Conservation (phyloP, 2,329 filamentous ascomycete species). For the Apiospora malaysiana region DNA sequence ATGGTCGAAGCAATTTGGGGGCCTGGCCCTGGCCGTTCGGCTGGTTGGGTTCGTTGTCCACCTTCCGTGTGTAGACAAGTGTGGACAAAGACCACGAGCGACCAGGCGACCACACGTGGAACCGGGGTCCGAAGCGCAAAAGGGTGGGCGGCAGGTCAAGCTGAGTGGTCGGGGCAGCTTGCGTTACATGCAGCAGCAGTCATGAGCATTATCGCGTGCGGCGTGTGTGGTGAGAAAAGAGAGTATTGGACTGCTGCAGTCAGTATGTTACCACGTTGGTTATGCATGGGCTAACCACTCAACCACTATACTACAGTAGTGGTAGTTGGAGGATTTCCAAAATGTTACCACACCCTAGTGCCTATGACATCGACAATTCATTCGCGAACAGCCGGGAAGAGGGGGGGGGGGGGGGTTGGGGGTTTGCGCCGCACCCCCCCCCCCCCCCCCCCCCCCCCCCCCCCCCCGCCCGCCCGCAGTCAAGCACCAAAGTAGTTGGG, state of each 20-base stretch:
- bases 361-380: neutral
- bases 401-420: no score
- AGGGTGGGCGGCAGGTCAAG: neutral
- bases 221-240: neutral
- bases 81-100: neutral
- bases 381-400: neutral
- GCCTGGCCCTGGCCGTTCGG: no score
- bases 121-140: constrained; percentile 1
- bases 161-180: neutral
- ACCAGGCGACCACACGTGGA: constrained; percentile 5
- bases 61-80: neutral
- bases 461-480: no score
- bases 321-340: neutral
- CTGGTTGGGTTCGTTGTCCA: no score
- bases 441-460: no score
- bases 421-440: no score
- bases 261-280: neutral
- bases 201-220: neutral
- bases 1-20: constrained; percentile 1
- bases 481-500: neutral
- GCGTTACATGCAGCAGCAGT: neutral
- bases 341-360: neutral
- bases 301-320: no score
- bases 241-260: neutral
- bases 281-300: neutral